Evolutionary conservation across 2,329 filamentous ascomycete species (phyloP).

Genomic region (Simplicillium aogashimaense): DNA sequence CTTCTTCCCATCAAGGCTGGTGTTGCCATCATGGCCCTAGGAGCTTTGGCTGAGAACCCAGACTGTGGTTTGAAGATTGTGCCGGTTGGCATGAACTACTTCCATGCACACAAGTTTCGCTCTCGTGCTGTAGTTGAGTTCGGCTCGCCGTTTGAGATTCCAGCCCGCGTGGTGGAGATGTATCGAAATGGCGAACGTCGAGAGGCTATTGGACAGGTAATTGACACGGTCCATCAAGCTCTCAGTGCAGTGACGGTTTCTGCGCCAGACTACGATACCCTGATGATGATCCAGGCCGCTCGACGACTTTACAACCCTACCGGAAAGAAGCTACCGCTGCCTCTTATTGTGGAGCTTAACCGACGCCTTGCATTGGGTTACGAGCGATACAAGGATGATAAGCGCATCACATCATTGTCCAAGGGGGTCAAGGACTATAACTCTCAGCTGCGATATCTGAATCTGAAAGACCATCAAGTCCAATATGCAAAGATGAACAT

Average conservation of each 20-base stretch:
- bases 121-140: constrained; percentile 95
- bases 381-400: constrained; percentile 83
- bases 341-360: constrained; percentile 90
- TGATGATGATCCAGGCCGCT: constrained; percentile 94
- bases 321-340: constrained; percentile 84
- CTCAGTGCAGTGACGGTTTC: constrained; percentile 85
- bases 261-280: constrained; percentile 86
- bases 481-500: constrained; percentile 81
- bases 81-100: constrained; percentile 98
- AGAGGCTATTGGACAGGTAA: constrained; percentile 74
- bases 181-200: constrained; percentile 77
- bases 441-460: constrained; percentile 71
- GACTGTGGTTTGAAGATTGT: constrained; percentile 89
- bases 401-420: constrained; percentile 67
- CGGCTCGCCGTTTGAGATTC: constrained; percentile 78
- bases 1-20: constrained; percentile 89
- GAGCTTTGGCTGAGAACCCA: constrained; percentile 74
- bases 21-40: constrained; percentile 95
- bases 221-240: constrained; percentile 79
- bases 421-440: constrained; percentile 78
- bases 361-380: constrained; percentile 85
- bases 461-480: constrained; percentile 88
- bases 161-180: constrained; percentile 70
- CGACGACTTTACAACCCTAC: constrained; percentile 89
- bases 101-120: constrained; percentile 96